Evolutionary conservation across 768 basidiomycete genomes (phyloP), one percentile per base, ranked within the genome.

Genomic region (Lactifluus hygrophoroides): DNA sequence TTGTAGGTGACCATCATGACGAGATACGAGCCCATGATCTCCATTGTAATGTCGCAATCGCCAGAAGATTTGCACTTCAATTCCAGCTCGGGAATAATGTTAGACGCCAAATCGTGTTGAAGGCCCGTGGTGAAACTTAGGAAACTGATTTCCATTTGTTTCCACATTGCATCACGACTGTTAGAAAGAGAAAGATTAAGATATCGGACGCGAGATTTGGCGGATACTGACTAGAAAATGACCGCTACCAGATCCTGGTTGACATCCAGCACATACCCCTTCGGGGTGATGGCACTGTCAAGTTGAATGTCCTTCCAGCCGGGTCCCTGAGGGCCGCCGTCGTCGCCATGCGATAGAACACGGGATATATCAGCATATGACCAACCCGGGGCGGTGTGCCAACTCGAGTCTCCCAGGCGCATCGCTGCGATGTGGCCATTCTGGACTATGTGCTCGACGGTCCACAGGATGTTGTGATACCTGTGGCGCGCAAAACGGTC

Each of bases 381-480:
- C 58, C 58, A 60, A 25, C 58, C 58, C 6, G 58, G 54, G 21
- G 54, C 19, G 28, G 48, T 55, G 54, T 55, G 58, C 58, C 58
- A 60, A 10, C 43, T 53, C 5, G 58, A 56, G 44, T 60, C 58
- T 3, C 50, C 54, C 11, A 60, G 28, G 34, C 54, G 58, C 58
- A 60, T 60, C 23, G 58, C 54, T 4, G 54, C 58, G n/a, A 60
- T 27, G 35, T 56, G 17, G 13, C 58, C 58, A 38, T 38, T 50
- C 19, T 60, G 58, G 14, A 60, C 58, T 28, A 56, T 32, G 28
- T 60, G 49, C 28, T 60, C 58, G 27, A 60, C 58, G 17, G 54
- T 60, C 58, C 58, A 60, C 13, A 60, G 17, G 30, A 60, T 25
- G 13, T 60, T 60, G 44, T 60, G 53, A 34, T 60, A 60, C 28